A percentile compares a stretch with the other conserved stretches of the same genome.
These are phyloP conservation scores for Pulveroboletus sp. DNA, from an alignment of 1,284 basidiomycete species.

Conservation along the genomic window DNA sequence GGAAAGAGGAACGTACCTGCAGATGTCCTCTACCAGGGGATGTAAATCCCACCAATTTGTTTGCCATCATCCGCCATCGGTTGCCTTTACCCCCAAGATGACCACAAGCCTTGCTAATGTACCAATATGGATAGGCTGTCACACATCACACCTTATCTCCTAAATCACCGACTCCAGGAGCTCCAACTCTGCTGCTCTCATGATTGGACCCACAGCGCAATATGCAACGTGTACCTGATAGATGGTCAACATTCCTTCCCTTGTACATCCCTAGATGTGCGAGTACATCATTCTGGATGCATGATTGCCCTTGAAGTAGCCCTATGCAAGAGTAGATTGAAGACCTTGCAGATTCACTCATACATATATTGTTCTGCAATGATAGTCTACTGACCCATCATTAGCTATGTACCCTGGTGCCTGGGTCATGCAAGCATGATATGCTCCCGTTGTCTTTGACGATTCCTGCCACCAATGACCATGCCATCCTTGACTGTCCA, in stretches of 20 bases:
- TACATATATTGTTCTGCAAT: conserved; percentile 39
- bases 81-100: conserved; percentile 46
- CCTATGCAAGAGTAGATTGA: conserved; percentile 57
- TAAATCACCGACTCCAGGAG: too few relatives aligned
- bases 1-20: conserved; percentile 39
- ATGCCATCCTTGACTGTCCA: conserved; percentile 56
- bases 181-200: too few relatives aligned
- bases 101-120: too few relatives aligned
- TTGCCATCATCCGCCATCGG: conserved; percentile 49
- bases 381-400: conserved; percentile 11
- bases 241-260: too few relatives aligned
- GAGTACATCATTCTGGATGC: too few relatives aligned
- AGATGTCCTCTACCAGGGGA: conserved; percentile 53
- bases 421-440: conserved; percentile 87
- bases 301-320: too few relatives aligned
- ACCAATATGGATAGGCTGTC: too few relatives aligned
- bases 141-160: too few relatives aligned
- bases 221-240: too few relatives aligned
- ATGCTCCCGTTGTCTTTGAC: conserved; percentile 71
- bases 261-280: too few relatives aligned
- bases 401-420: conserved; percentile 75
- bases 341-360: conserved; percentile 70
- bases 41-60: conserved; percentile 72
- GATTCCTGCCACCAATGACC: conserved; percentile 40
- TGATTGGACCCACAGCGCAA: too few relatives aligned